Evolutionary conservation across 495 filamentous ascomycete species (phyloP).

Genomic region (Parachaetomium inaequale): DNA sequence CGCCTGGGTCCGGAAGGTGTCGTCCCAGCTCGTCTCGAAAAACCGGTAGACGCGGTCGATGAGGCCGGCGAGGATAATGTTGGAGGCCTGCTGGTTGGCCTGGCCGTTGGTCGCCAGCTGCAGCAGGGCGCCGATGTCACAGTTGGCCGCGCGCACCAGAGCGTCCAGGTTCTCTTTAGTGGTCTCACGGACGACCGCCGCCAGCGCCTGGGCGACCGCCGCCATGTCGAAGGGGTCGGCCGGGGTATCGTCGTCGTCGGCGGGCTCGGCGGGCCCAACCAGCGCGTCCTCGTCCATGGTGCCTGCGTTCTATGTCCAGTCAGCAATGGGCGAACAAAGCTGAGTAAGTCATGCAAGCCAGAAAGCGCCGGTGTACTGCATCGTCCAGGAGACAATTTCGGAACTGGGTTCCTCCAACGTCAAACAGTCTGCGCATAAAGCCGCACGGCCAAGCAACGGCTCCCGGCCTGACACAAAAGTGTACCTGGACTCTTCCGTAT

Average conservation of each 20-base stretch:
- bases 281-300: background rate
- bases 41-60: background rate
- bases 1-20: background rate
- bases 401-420: background rate
- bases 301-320: slow-evolving; percentile 2
- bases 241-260: too few species aligned
- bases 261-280: background rate
- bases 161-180: background rate
- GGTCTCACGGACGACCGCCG: background rate
- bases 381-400: background rate
- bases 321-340: slow-evolving; percentile 1
- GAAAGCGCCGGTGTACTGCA: background rate
- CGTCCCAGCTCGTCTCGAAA: background rate
- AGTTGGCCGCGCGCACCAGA: background rate
- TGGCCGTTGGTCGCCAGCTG: background rate
- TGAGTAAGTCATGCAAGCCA: background rate
- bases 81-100: background rate
- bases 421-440: background rate
- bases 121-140: background rate
- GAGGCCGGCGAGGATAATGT: background rate
- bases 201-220: background rate
- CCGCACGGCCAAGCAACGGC: background rate
- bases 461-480: slow-evolving; percentile 1
- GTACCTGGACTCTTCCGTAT: background rate
- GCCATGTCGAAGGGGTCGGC: background rate